Evolutionary conservation across 768 basidiomycete genomes (phyloP).

Genomic region (Clitopilus passeckerianus): DNA sequence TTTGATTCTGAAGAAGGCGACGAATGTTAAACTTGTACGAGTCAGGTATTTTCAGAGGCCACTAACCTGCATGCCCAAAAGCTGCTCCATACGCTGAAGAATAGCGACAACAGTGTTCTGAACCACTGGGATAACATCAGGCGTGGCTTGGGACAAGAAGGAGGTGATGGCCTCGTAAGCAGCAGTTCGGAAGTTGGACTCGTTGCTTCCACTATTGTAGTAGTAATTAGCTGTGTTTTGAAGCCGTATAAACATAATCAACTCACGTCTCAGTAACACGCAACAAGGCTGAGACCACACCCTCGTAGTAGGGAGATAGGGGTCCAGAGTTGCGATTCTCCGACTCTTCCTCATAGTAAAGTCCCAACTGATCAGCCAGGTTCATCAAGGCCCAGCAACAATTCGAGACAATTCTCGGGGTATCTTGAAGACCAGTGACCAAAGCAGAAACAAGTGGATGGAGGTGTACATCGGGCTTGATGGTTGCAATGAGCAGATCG

Average conservation of each 20-base stretch:
- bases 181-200: conserved; percentile 89
- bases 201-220: conserved; percentile 65
- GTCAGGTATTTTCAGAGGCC: background rate
- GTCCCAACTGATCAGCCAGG: conserved; percentile 81
- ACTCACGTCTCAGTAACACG: conserved; percentile 81
- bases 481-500: conserved; percentile 78
- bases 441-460: conserved; percentile 79
- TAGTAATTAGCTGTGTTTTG: conserved; percentile 7
- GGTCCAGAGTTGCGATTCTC: conserved; percentile 46
- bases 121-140: conserved; percentile 76
- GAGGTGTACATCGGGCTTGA: conserved; percentile 87
- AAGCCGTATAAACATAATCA: background rate
- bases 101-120: conserved; percentile 79
- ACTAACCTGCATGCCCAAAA: conserved; percentile 76
- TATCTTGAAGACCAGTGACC: conserved; percentile 75
- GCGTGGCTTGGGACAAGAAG: conserved; percentile 74
- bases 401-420: conserved; percentile 83
- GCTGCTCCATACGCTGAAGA: conserved; percentile 85
- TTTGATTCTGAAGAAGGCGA: conserved; percentile 61
- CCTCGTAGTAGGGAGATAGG: conserved; percentile 88
- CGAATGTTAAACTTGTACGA: background rate
- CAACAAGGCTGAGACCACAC: conserved; percentile 78
- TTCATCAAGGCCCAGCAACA: conserved; percentile 98
- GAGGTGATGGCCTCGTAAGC: conserved; percentile 95
- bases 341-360: conserved; percentile 58